Percentiles rank a stretch among this genome's conserved stretches.
Conservation (phyloP, 331 rosid species). For the Saraca asoca region DNA sequence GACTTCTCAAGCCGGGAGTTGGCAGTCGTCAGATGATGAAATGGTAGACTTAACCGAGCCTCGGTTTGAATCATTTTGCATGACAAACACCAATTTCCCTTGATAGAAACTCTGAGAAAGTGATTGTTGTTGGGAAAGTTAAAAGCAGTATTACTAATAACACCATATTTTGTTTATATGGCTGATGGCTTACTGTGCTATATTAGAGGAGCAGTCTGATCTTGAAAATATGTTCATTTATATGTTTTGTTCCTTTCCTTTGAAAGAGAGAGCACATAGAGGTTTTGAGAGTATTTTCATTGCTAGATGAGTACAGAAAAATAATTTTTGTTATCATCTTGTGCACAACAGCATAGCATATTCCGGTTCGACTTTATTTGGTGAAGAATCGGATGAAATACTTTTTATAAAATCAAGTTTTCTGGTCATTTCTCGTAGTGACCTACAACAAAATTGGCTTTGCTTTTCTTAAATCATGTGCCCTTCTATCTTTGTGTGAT, state of each 20-base stretch:
- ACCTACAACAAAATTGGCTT: neutral
- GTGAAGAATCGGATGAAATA: slow-evolving; percentile 27
- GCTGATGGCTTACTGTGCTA: slow-evolving; percentile 14
- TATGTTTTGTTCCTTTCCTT: neutral
- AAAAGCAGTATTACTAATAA: no score
- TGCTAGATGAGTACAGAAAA: slow-evolving; percentile 26
- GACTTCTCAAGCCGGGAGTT: slow-evolving; percentile 55
- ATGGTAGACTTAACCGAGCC: slow-evolving; percentile 85
- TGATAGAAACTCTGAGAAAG: slow-evolving; percentile 31
- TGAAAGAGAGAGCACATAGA: slow-evolving; percentile 36
- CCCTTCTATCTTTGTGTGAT: neutral
- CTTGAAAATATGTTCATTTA: slow-evolving; percentile 21
- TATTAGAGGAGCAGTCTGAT: slow-evolving; percentile 31
- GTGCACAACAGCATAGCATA: slow-evolving; percentile 44
- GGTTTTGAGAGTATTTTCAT: neutral
- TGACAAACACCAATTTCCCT: slow-evolving; percentile 42
- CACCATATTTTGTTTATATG: no score
- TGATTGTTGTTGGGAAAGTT: no score
- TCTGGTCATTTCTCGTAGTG: slow-evolving; percentile 11
- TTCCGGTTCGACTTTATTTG: slow-evolving; percentile 25
- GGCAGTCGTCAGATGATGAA: slow-evolving; percentile 62
- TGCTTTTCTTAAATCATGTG: neutral
- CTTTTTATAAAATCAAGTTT: slow-evolving; percentile 24
- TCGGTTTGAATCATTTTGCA: slow-evolving; percentile 75
- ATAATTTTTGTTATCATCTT: slow-evolving; percentile 26